Percentiles rank a stretch among this genome's conserved stretches.
phyloP scores from a whole-genome alignment of 2,329 filamentous ascomycete genomes.

The Claviceps digitariae region DNA sequence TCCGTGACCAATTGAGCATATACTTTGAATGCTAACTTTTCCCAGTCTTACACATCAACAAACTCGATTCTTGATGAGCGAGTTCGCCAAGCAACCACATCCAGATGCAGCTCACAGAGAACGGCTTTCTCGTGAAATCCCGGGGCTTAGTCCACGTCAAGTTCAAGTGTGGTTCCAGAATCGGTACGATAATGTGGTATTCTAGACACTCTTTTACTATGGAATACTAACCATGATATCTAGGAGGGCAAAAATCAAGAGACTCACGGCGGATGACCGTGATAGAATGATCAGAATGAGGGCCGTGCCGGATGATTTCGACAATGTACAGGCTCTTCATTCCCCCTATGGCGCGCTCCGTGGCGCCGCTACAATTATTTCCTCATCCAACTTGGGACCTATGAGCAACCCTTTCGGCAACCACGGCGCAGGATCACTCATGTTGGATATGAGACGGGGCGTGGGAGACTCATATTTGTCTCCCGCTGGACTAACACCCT shows the following conservation, averaged over 20 bases:
- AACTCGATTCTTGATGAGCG: constrained; percentile 94
- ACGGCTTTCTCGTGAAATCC: constrained; percentile 76
- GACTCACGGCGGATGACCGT: constrained; percentile 54
- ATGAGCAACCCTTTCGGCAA: constrained; percentile 37
- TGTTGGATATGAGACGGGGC: constrained; percentile 53
- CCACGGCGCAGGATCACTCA: constrained; percentile 52
- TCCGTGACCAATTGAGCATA: background rate
- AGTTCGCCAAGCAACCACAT: constrained; percentile 89
- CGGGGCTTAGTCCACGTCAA: constrained; percentile 78
- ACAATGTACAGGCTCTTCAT: constrained; percentile 55
- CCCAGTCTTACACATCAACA: constrained; percentile 82
- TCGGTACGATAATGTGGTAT: constrained; percentile 42
- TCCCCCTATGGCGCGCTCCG: constrained; percentile 52
- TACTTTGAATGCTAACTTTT: constrained; percentile 17
- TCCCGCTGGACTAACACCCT: constrained; percentile 51
- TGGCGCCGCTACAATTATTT: constrained; percentile 32
- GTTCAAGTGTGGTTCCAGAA: constrained; percentile 99
- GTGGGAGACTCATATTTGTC: constrained; percentile 55
- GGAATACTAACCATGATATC: background rate
- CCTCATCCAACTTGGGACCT: constrained; percentile 30
- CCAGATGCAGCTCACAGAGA: constrained; percentile 86
- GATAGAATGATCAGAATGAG: constrained; percentile 61
- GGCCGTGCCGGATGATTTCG: constrained; percentile 56
- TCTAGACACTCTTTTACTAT: background rate
- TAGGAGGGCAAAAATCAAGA: constrained; percentile 59